Base-by-base conservation (phyloP, 805 yeast species). In the Candida railenensis region DNA sequence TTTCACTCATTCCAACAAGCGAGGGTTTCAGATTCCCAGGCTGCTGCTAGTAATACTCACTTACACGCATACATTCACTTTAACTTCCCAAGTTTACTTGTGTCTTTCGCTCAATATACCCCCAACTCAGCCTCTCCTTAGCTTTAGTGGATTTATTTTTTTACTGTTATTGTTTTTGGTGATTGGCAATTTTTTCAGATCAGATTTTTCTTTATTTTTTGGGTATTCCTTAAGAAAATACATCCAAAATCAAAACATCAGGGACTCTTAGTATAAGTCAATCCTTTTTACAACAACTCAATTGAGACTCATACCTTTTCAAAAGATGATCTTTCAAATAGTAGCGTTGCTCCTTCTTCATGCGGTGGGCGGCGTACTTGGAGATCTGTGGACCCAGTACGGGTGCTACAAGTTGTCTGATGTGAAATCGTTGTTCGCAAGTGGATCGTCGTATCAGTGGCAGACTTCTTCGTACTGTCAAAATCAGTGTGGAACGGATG, bases 401-500 rank as follows among this genome's bases (percentile, higher is more conserved):
- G 69, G 69, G 14, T 64, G 69, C 50, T 64, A 45, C 48, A 44
- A 52, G 28, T 37, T 55, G 56, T 52, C 72, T 22, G 42, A 61
- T n/a, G 53, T 76, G 3, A 65, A 39, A 37, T 49, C 58, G 2
- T 42, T 42, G 61, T 77, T 69, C 54, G 61, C 69, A 49, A 16
- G 22, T 19, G 39, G 39, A 16, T 87, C 85, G 25, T 55, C 72
- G 2, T 78, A 77, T 60, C 66, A 62, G 1, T 85, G 67, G 59
- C 91, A 87, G 65, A 75, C 89, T 7, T 76, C 81, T 15, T 69
- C 76, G 5, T 67, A 78, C 57, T 85, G 94, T 62, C 67, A 72
- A 48, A 52, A 56, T 5, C 67, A 71, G 50, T 85, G 96, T 65
- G 76, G 76, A 7, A 68, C 64, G 20, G 56, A 53, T 32, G 64